A percentile compares a stretch with the other conserved stretches of the same genome.
Evolutionary conservation across 208 protist genomes (phyloP).

Genomic region (Trypanosoma conorhini): DNA sequence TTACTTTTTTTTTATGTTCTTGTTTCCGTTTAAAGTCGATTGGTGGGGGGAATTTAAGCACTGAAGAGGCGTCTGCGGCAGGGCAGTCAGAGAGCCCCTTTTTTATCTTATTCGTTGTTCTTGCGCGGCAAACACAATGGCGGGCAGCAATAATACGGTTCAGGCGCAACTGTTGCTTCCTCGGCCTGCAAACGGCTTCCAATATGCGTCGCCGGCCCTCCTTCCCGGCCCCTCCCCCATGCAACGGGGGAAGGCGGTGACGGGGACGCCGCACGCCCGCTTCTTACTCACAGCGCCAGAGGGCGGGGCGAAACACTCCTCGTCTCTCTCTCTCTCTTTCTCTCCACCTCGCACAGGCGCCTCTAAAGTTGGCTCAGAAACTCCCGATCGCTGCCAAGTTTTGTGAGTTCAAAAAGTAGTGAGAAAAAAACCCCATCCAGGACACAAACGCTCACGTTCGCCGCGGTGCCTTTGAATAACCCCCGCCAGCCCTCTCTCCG

Average conservation of each 20-base stretch:
- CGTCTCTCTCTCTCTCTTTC: conserved; percentile 1
- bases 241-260: neutral
- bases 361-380: conserved; percentile 43
- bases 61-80: too few relatives aligned
- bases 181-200: too few relatives aligned
- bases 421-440: conserved; percentile 84
- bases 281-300: neutral
- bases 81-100: too few relatives aligned
- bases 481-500: conserved; percentile 59
- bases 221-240: neutral
- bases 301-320: neutral
- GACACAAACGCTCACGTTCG: conserved; percentile 70
- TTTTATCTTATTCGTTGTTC: too few relatives aligned
- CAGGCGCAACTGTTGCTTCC: too few relatives aligned
- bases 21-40: too few relatives aligned
- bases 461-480: conserved; percentile 82
- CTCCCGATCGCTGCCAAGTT: conserved; percentile 78
- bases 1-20: too few relatives aligned
- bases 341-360: conserved; percentile 11
- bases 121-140: too few relatives aligned
- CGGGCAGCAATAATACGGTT: too few relatives aligned
- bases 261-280: too few relatives aligned
- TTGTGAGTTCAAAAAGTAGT: conserved; percentile 83
- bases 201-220: neutral
- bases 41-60: too few relatives aligned